These are phyloP conservation scores for Mycena epipterygia DNA, from an alignment of 768 basidiomycete species.

Conservation along the genomic window DNA sequence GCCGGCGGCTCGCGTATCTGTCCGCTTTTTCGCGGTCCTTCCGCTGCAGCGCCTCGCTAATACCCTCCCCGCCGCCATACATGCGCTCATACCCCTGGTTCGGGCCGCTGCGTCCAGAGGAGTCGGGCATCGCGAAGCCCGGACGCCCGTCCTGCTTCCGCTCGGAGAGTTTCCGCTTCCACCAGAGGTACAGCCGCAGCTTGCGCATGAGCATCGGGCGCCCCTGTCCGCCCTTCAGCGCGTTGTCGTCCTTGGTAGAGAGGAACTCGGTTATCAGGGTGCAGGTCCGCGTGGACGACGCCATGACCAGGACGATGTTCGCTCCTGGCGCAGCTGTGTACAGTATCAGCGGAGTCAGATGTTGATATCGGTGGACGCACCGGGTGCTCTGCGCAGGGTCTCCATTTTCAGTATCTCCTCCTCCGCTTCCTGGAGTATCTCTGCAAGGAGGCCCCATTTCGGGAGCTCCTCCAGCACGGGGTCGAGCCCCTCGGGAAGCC, in stretches of 20 bases:
- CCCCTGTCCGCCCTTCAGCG: conserved; percentile 74
- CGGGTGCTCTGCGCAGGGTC: conserved; percentile 46
- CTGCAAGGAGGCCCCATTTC: conserved; percentile 90
- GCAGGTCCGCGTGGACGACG: conserved; percentile 82
- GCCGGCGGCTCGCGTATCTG: conserved; percentile 72
- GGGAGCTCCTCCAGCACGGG: conserved; percentile 94
- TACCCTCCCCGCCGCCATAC: conserved; percentile 49
- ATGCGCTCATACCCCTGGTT: conserved; percentile 42
- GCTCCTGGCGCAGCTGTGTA: conserved; percentile 62
- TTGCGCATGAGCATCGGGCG: conserved; percentile 85
- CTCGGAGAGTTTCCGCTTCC: conserved; percentile 74
- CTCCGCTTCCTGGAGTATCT: conserved; percentile 90
- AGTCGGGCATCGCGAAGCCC: conserved; percentile 43
- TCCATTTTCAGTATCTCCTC: conserved; percentile 81
- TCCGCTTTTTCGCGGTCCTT: conserved; percentile 79
- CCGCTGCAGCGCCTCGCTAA: conserved; percentile 83
- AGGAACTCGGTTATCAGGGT: conserved; percentile 86
- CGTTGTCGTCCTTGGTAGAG: conserved; percentile 69
- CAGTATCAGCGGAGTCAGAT: too few relatives aligned
- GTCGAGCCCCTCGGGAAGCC: conserved; percentile 85
- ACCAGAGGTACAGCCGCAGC: conserved; percentile 80
- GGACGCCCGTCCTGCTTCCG: conserved; percentile 52
- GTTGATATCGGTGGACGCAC: neutral
- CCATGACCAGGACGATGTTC: conserved; percentile 91
- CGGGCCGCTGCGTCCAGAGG: conserved; percentile 26